Percentiles rank a stretch among this genome's conserved stretches.
Conservation (phyloP, 495 filamentous ascomycete genomes). For the Pyrenula massariospora region DNA sequence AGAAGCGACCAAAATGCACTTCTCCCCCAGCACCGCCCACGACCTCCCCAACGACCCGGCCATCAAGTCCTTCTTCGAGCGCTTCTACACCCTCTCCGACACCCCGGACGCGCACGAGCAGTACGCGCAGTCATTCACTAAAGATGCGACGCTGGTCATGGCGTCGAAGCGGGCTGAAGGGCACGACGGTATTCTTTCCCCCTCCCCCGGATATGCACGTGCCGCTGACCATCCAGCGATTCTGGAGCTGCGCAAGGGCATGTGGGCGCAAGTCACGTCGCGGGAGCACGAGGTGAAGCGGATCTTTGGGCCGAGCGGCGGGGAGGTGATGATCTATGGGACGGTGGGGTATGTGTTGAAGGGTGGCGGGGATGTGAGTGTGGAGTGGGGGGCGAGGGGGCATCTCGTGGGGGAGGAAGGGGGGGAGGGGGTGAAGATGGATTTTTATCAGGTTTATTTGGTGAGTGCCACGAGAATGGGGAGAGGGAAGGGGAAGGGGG, state of each 20-base stretch:
- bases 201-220: not conserved
- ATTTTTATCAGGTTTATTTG: constrained; percentile 37
- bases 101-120: constrained; percentile 25
- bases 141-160: constrained; percentile 28
- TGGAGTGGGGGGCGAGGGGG: constrained; percentile 28
- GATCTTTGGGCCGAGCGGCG: constrained; percentile 22
- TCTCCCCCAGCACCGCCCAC: not conserved
- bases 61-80: constrained; percentile 21
- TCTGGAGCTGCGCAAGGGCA: constrained; percentile 20
- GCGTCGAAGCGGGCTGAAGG: constrained; percentile 22
- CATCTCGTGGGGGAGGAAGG: constrained; percentile 16
- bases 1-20: no score
- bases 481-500: not conserved
- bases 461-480: constrained; percentile 18
- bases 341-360: constrained; percentile 29
- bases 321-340: constrained; percentile 33
- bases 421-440: constrained; percentile 23
- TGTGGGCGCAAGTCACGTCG: constrained; percentile 28
- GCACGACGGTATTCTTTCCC: constrained; percentile 13
- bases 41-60: constrained; percentile 4
- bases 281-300: constrained; percentile 21
- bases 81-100: constrained; percentile 32
- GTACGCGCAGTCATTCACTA: constrained; percentile 28
- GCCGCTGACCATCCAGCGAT: constrained; percentile 18
- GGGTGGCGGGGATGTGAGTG: constrained; percentile 19